Conservation (phyloP, 106 monocot genomes). For the Ottelia alismoides region DNA sequence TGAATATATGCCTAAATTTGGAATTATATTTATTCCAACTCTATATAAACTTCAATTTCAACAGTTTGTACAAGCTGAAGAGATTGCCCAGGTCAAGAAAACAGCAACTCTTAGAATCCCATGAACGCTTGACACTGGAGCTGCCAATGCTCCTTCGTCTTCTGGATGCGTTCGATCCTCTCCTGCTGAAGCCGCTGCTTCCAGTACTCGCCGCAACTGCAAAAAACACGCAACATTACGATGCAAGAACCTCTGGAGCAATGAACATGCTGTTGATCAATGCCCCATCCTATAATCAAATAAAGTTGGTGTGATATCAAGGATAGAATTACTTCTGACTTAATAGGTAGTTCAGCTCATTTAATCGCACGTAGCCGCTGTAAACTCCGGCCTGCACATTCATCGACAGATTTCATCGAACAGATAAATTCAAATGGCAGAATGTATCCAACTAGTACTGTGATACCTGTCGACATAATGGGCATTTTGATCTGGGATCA, state of each 20-base stretch:
- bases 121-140: conserved; percentile 41
- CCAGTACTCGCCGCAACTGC: conserved; percentile 75
- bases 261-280: too few species aligned
- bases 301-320: too few species aligned
- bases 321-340: conserved; percentile 29
- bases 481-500: conserved; percentile 38
- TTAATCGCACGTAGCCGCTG: conserved; percentile 30
- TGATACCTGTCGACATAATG: conserved; percentile 51
- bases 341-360: conserved; percentile 59
- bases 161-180: conserved; percentile 39
- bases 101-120: conserved; percentile 40
- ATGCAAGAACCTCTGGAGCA: too few species aligned
- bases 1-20: too few species aligned
- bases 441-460: not conserved
- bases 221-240: too few species aligned
- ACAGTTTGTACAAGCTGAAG: too few species aligned
- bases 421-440: not conserved
- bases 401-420: too few species aligned
- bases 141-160: conserved; percentile 58
- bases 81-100: too few species aligned
- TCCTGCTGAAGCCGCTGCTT: conserved; percentile 32
- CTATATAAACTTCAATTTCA: too few species aligned
- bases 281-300: too few species aligned
- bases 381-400: conserved; percentile 47
- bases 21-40: too few species aligned